Evolutionary conservation across 1,139 yeast species (phyloP).

Genomic region (Lodderomyces jiufengensis): DNA sequence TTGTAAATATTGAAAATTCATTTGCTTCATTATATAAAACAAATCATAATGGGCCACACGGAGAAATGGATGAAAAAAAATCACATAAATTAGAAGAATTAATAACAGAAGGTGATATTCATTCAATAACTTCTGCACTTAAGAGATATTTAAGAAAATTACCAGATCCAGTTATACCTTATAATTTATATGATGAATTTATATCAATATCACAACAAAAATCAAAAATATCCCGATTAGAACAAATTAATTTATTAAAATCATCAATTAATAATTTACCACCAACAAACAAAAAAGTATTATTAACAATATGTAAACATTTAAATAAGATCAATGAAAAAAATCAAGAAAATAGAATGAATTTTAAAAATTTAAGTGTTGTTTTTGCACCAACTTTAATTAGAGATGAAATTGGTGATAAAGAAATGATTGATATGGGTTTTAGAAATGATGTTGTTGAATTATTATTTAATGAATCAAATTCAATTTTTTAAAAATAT

Average conservation of each 20-base stretch:
- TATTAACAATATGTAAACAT: slow-evolving; percentile 60
- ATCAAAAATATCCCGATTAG: slow-evolving; percentile 16
- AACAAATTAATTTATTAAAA: slow-evolving; percentile 27
- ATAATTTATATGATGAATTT: slow-evolving; percentile 60
- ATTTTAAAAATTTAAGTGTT: slow-evolving; percentile 74
- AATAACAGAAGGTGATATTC: slow-evolving; percentile 68
- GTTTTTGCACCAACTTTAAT: slow-evolving; percentile 95
- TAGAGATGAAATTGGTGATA: slow-evolving; percentile 74
- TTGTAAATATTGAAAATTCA: slow-evolving; percentile 52
- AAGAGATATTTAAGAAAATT: slow-evolving; percentile 82
- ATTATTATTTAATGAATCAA: slow-evolving; percentile 57
- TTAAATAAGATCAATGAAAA: slow-evolving; percentile 51
- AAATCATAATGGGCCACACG: slow-evolving; percentile 3
- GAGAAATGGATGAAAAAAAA: slow-evolving; percentile 30
- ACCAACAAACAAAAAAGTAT: slow-evolving; percentile 57
- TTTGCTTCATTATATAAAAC: slow-evolving; percentile 32
- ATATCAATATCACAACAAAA: slow-evolving; percentile 36
- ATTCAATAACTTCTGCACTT: slow-evolving; percentile 82
- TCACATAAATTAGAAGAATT: slow-evolving; percentile 42
- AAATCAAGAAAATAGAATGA: slow-evolving; percentile 67
- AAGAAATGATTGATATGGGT: slow-evolving; percentile 85
- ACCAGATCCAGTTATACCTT: slow-evolving; percentile 83
- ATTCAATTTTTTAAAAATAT: slow-evolving; percentile 8
- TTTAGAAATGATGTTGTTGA: slow-evolving; percentile 79
- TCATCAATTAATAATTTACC: slow-evolving; percentile 51